Evolutionary conservation across 192 early-diverging fungal genomes (phyloP).

Genomic region (Backusella australiensis): DNA sequence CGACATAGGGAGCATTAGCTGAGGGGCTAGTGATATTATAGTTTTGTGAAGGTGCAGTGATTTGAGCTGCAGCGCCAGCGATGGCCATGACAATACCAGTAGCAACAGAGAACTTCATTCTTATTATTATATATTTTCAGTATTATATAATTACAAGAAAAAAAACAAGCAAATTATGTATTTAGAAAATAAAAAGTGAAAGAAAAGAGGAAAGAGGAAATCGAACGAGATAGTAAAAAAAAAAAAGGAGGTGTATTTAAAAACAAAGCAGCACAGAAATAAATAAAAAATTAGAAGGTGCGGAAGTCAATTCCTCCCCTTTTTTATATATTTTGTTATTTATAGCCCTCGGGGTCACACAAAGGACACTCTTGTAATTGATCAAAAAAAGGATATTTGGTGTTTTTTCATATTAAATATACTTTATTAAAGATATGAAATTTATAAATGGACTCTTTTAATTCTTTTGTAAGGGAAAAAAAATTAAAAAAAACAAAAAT

Average conservation of each 20-base stretch:
- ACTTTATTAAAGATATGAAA: neutral
- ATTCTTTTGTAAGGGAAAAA: neutral
- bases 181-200: neutral
- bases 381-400: neutral
- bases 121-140: neutral
- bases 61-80: constrained; percentile 22
- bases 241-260: constrained; percentile 4
- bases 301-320: neutral
- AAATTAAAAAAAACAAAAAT: neutral
- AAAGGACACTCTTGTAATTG: neutral
- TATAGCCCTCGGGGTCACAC: neutral
- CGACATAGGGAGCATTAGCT: constrained; percentile 29
- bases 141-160: neutral
- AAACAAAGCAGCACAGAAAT: constrained; percentile 1
- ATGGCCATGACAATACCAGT: neutral
- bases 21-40: constrained; percentile 35
- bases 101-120: constrained; percentile 15
- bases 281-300: neutral
- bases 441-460: neutral
- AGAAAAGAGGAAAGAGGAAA: neutral
- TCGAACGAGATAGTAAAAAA: neutral
- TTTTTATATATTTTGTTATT: constrained; percentile 8
- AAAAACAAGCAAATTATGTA: neutral
- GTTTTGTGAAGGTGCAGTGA: constrained; percentile 22
- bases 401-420: neutral